phyloP scores from a whole-genome alignment of 2,329 filamentous ascomycete species.

The Penicillium sp. region DNA sequence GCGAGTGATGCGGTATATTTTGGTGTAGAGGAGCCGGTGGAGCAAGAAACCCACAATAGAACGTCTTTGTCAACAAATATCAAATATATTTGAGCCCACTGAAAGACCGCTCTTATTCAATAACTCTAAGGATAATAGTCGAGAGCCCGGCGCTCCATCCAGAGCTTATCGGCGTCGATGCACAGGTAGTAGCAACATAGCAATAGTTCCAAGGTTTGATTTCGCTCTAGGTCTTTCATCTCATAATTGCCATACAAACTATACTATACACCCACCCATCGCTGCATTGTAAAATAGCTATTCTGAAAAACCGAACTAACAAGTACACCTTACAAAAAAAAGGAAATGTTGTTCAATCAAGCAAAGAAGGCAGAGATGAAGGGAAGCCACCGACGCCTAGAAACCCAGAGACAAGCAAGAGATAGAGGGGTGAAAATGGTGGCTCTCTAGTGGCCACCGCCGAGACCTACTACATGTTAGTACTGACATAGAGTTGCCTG shows the following conservation, averaged over 20 bases:
- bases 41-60: too few relatives aligned
- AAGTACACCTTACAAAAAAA: background rate
- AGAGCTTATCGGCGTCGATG: too few relatives aligned
- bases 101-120: too few relatives aligned
- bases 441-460: background rate
- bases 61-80: too few relatives aligned
- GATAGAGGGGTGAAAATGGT: too few relatives aligned
- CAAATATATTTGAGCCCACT: too few relatives aligned
- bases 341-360: background rate
- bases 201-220: too few relatives aligned
- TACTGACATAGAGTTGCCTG: background rate
- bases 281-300: constrained; percentile 4
- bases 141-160: too few relatives aligned
- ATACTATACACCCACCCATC: background rate
- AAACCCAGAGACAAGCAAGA: background rate
- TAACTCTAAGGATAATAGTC: too few relatives aligned
- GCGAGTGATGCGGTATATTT: background rate
- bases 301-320: background rate
- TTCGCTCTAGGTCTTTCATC: background rate
- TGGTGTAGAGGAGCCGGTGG: background rate
- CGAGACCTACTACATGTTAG: constrained; percentile 6
- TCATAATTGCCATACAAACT: too few relatives aligned
- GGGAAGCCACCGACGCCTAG: constrained; percentile 1
- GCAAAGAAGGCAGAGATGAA: background rate
- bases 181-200: too few relatives aligned